Base-by-base conservation (phyloP, 768 basidiomycete genomes). In the Hygrophoropsis aurantiaca region DNA sequence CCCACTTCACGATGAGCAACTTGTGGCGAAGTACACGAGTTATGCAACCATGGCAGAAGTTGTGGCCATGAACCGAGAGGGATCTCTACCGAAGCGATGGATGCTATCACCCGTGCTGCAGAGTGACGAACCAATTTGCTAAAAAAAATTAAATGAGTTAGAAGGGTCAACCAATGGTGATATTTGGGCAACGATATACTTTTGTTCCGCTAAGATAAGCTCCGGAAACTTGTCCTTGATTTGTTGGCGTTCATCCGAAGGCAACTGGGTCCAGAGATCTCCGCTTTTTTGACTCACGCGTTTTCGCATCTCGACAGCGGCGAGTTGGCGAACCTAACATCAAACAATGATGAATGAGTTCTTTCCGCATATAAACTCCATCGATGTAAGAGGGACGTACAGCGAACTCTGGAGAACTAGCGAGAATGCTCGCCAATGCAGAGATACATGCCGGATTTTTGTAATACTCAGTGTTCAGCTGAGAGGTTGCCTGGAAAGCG, bases 281-380 rank as follows among this genome's bases (percentile, higher is more conserved):
- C 87, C 88, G 55, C 86, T 89, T 58, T 85, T 85, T 62, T 83
- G 79, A 21, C 77, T 66, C 50, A 97, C 81, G 48, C 95, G 89
- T 76, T 99, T 99, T 58, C 95, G 81, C 64, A 97, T 77, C 71
- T 99, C 97, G 46, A 97, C 94, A 7, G 94, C 94, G 40, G 94
- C 91, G 18, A 99, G 80, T 82, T 99, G 97, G 51, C 94, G 90
- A 53, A 97, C 84, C 94, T 99, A 61, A 42, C 20, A 7, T 30
- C 11, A 1, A 41, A 11, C 34, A 39, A 8, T 19, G 21, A 27
- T 39, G 36, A 24, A 36, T 16, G 25, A 20, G 32, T 49, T 21
- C 32, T 43, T 56, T 46, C 36, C 35, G 8, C 41, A 47, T 50
- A 40, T 21, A 40, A 40, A 18, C n/a, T n/a, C n/a, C n/a, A 47